Evolutionary conservation across 257 asterid genomes (phyloP).

Genomic region (Cordia subcordata): DNA sequence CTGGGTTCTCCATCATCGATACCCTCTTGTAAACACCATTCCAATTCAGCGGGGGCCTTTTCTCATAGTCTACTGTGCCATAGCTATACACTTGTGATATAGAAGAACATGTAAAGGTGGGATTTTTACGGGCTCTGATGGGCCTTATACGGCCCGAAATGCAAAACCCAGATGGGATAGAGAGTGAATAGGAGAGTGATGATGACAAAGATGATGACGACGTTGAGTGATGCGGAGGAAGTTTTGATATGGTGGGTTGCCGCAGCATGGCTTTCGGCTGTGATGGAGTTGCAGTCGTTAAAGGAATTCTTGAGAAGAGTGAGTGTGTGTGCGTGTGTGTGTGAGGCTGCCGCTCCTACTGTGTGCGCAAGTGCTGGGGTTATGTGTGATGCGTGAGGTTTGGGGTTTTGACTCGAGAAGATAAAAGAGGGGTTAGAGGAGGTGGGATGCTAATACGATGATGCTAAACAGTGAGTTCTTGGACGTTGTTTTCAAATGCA

Average conservation of each 20-base stretch:
- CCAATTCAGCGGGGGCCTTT: constrained; percentile 57
- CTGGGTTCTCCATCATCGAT: constrained; percentile 40
- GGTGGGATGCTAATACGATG: background rate
- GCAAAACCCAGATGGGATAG: constrained; percentile 49
- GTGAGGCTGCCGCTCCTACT: no score
- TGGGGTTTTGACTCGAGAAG: constrained; percentile 1
- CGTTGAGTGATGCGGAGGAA: constrained; percentile 27
- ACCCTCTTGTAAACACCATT: constrained; percentile 53
- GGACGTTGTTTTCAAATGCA: background rate
- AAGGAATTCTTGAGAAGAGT: background rate
- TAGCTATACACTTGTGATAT: constrained; percentile 46
- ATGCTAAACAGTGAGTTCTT: background rate
- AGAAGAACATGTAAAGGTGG: constrained; percentile 45
- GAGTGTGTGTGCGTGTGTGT: background rate
- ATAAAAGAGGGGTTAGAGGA: background rate
- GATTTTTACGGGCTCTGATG: constrained; percentile 26
- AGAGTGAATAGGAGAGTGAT: constrained; percentile 29
- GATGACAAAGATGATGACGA: constrained; percentile 21
- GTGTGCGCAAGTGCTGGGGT: background rate
- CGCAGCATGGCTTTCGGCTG: constrained; percentile 42
- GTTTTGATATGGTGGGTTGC: constrained; percentile 45
- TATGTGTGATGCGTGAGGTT: background rate
- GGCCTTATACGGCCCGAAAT: constrained; percentile 32
- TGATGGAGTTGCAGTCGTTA: background rate
- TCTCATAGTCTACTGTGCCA: constrained; percentile 65